Evolutionary conservation across 306 rosid genomes (phyloP).

Genomic region (Lathyrus tuberosus): DNA sequence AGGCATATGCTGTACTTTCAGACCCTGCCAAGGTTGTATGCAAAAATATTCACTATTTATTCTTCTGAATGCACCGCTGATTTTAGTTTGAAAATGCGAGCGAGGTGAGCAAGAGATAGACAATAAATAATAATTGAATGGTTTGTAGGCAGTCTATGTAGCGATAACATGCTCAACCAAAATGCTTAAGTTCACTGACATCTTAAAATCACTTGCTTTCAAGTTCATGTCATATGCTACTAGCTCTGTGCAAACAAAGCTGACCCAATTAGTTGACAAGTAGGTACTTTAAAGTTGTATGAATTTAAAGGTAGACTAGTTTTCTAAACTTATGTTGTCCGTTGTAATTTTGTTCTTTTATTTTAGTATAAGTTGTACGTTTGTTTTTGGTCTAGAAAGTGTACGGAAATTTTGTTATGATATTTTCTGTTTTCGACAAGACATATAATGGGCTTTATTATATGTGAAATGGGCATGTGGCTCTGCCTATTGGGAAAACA

Average conservation of each 20-base stretch:
- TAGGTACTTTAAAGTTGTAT: conserved; percentile 11
- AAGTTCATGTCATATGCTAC: conserved; percentile 19
- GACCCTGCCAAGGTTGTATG: conserved; percentile 69
- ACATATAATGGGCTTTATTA: conserved; percentile 16
- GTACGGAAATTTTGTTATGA: conserved; percentile 7
- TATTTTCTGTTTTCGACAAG: conserved; percentile 12
- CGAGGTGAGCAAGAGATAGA: conserved; percentile 16
- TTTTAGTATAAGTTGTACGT: conserved; percentile 5
- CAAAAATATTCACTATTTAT: conserved; percentile 30
- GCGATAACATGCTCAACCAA: not conserved
- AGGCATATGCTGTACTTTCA: conserved; percentile 91
- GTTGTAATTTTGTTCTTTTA: not conserved
- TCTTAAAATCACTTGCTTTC: conserved; percentile 18
- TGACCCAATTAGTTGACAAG: conserved; percentile 14
- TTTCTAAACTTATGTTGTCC: conserved; percentile 24
- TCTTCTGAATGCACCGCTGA: conserved; percentile 22
- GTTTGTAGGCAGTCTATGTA: not conserved
- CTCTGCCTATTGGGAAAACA: conserved; percentile 17
- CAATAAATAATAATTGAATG: conserved; percentile 8
- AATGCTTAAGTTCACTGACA: not conserved
- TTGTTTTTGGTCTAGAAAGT: not conserved
- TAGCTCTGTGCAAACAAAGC: no score
- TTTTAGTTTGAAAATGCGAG: conserved; percentile 8
- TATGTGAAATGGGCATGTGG: conserved; percentile 3
- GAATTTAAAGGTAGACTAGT: conserved; percentile 3